phyloP scores from a whole-genome alignment of 202 grass and related monocot species.

The Elaeis oleifera region DNA sequence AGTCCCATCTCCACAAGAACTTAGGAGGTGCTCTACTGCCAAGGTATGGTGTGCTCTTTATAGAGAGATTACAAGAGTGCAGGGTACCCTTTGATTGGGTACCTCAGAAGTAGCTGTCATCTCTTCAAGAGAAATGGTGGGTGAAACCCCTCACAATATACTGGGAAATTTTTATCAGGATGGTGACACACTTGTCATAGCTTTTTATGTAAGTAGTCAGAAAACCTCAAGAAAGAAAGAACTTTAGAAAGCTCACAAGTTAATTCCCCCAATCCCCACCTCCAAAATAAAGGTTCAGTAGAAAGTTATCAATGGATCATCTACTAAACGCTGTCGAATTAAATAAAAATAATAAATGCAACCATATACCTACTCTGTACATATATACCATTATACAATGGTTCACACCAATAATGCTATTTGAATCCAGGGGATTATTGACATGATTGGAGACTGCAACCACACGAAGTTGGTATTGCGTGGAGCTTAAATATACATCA shows the following conservation, averaged over 20 bases:
- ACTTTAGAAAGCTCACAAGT: no score
- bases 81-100: not conserved
- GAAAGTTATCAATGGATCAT: not conserved
- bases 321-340: not conserved
- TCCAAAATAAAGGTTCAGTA: no score
- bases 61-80: constrained; percentile 12
- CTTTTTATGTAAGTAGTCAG: no score
- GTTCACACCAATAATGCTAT: not conserved
- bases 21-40: constrained; percentile 7
- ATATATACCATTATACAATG: not conserved
- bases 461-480: no score
- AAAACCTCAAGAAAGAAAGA: no score
- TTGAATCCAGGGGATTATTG: not conserved
- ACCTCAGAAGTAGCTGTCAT: constrained; percentile 29
- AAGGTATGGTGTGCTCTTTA: constrained; percentile 19
- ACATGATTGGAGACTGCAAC: not conserved
- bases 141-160: not conserved
- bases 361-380: not conserved
- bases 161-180: not conserved
- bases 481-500: no score
- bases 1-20: constrained; percentile 10
- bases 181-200: no score
- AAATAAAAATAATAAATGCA: not conserved
- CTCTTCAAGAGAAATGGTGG: not conserved
- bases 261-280: no score